phyloP scores from a whole-genome alignment of 768 basidiomycete genomes.

The Russula sp. region DNA sequence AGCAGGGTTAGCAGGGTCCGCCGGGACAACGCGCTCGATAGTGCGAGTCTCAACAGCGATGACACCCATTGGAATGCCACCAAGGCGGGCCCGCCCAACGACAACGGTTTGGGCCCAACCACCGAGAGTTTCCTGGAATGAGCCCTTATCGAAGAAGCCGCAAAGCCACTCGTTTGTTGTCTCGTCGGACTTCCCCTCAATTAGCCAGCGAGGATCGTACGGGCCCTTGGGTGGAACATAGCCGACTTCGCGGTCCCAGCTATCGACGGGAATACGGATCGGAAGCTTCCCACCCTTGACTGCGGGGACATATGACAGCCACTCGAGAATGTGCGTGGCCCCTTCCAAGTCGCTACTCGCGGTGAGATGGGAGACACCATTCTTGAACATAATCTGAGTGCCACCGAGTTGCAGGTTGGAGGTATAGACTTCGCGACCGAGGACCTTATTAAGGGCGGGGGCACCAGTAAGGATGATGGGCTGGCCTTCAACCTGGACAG shows the following conservation, averaged over 20 bases:
- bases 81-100: constrained; percentile 91
- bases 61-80: constrained; percentile 96
- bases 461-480: constrained; percentile 99
- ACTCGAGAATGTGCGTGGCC: constrained; percentile 88
- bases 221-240: constrained; percentile 90
- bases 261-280: constrained; percentile 64
- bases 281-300: constrained; percentile 78
- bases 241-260: constrained; percentile 90
- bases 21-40: constrained; percentile 93
- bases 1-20: constrained; percentile 94
- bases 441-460: constrained; percentile 94
- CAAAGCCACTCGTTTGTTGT: constrained; percentile 67
- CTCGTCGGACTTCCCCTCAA: constrained; percentile 92
- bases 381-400: constrained; percentile 99
- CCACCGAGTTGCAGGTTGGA: constrained; percentile 98
- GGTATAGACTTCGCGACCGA: constrained; percentile 98
- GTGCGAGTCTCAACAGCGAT: constrained; percentile 98
- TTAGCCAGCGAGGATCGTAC: constrained; percentile 98
- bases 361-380: constrained; percentile 95
- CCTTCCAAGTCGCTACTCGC: constrained; percentile 95
- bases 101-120: constrained; percentile 99
- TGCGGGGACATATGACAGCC: constrained; percentile 92
- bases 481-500: constrained; percentile 98
- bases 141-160: constrained; percentile 96
- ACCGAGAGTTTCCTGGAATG: constrained; percentile 97